Base-by-base conservation (phyloP, 805 yeast species). In the Limtongia smithiae region DNA sequence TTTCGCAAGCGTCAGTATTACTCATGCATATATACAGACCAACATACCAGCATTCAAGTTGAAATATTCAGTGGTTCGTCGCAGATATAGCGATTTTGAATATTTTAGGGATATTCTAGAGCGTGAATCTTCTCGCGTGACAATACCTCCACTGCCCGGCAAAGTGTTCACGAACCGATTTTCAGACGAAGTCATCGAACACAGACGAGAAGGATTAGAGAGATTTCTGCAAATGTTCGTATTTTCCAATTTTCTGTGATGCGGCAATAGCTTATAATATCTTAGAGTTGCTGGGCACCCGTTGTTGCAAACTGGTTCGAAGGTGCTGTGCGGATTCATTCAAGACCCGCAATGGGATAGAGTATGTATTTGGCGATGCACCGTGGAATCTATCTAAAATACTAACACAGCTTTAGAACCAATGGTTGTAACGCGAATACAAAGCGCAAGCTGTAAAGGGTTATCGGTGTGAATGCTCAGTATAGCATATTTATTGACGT, bases 51-150 rank as follows among this genome's bases (percentile, higher is more conserved):
- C 89, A 2, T 91, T 93, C 68, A 78, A 78, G 55, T 76, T 78
- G 53, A 72, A 81, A 44, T 66, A 67, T 35, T 79, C 88, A 27
- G 68, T 74, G 28, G 95, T 89, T 5, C 79, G 97, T 53, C 76
- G 98, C 60, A 70, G 97, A 41, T 91, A 88, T 71, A 80, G 89
- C 37, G 97, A 93, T 62, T 91, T 91, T 66, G 97, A 85, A 53
- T 75, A 78, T 21, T 86, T 91, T 63, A 75, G 86, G 54, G 82
- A 79, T 49, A 76, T 85, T 31, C 69, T 91, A 37, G 86, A 85
- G 58, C 76, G 78, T 46, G 97, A 91, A 63, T 73, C 85, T 33
- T 76, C 87, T 3, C 72, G 87, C 40, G 96, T 93, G 15, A 76
- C 85, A 31, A 81, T 93, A 25, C 97, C 97, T 1, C 77, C 80